These are phyloP conservation scores for Phytopythium aichiense DNA, from an alignment of 352 stramenopile genomes.

Conservation along the genomic window DNA sequence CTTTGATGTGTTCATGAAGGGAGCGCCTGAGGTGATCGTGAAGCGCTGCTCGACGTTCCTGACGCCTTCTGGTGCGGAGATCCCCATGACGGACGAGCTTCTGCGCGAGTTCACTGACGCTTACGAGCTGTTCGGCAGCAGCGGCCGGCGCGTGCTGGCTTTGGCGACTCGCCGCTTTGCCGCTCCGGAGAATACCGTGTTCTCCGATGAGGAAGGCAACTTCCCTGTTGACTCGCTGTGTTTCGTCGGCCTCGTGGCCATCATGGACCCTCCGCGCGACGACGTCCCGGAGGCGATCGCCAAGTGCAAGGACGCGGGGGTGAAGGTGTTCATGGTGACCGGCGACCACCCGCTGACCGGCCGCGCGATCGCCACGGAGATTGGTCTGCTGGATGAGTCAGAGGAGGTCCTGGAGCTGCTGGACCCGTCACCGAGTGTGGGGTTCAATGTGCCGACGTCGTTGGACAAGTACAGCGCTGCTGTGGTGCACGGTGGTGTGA, in stretches of 20 bases:
- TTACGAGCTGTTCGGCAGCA: slow-evolving; percentile 40
- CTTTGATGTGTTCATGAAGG: slow-evolving; percentile 89
- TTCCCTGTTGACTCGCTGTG: slow-evolving; percentile 32
- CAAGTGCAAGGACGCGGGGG: slow-evolving; percentile 76
- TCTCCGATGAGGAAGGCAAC: slow-evolving; percentile 32
- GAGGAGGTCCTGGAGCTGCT: slow-evolving; percentile 33
- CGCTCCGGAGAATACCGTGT: slow-evolving; percentile 3
- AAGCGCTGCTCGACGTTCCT: slow-evolving; percentile 78
- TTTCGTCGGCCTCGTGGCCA: slow-evolving; percentile 90
- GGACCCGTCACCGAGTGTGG: slow-evolving; percentile 8
- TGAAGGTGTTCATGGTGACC: slow-evolving; percentile 93
- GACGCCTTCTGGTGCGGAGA: slow-evolving; percentile 41
- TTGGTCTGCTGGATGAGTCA: slow-evolving; percentile 69
- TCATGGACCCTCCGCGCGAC: slow-evolving; percentile 90
- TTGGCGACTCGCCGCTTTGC: too few relatives aligned
- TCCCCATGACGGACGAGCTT: slow-evolving; percentile 32
- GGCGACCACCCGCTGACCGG: slow-evolving; percentile 86
- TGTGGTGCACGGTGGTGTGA: slow-evolving; percentile 49
- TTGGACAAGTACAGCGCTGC: slow-evolving; percentile 40
- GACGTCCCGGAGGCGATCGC: slow-evolving; percentile 70
- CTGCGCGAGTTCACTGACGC: slow-evolving; percentile 41
- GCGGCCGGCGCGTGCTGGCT: slow-evolving; percentile 34
- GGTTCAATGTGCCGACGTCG: slow-evolving; percentile 15
- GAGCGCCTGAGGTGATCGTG: slow-evolving; percentile 91
- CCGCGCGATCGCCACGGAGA: slow-evolving; percentile 78